These are phyloP conservation scores for Plasmopara halstedii DNA, from an alignment of 352 stramenopile genomes.

Conservation along the genomic window DNA sequence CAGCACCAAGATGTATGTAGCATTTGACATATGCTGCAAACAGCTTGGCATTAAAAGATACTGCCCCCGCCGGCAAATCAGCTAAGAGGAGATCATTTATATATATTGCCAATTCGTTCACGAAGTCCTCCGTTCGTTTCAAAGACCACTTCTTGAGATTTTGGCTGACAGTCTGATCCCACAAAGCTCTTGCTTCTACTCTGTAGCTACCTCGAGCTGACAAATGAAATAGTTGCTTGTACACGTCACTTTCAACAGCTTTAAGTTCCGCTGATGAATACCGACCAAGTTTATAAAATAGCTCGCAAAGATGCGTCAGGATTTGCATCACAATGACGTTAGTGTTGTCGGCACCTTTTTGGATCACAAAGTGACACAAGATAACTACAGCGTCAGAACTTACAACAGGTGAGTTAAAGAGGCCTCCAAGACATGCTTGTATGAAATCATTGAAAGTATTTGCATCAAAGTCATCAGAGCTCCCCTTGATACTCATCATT, in stretches of 20 bases:
- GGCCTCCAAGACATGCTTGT: slow-evolving; percentile 43
- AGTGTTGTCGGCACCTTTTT: slow-evolving; percentile 29
- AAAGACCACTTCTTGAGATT: slow-evolving; percentile 38
- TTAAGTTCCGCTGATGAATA: slow-evolving; percentile 42
- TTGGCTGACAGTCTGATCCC: slow-evolving; percentile 29
- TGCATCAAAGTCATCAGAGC: slow-evolving; percentile 53
- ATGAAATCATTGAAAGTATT: slow-evolving; percentile 44
- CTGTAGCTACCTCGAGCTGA: slow-evolving; percentile 43
- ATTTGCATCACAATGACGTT: slow-evolving; percentile 48
- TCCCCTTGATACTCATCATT: slow-evolving; percentile 70
- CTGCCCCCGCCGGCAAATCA: slow-evolving; percentile 13
- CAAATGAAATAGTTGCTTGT: slow-evolving; percentile 50
- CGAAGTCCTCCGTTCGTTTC: slow-evolving; percentile 23
- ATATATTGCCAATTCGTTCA: slow-evolving; percentile 37
- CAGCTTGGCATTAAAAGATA: slow-evolving; percentile 40
- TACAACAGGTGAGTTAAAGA: slow-evolving; percentile 35
- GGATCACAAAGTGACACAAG: slow-evolving; percentile 55
- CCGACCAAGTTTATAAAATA: slow-evolving; percentile 43
- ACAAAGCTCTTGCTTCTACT: slow-evolving; percentile 39
- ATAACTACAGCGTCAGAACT: slow-evolving; percentile 68
- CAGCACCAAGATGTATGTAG: slow-evolving; percentile 36
- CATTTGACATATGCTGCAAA: slow-evolving; percentile 46
- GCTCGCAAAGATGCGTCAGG: slow-evolving; percentile 41
- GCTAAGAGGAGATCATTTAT: slow-evolving; percentile 47
- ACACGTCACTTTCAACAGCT: slow-evolving; percentile 46